Conservation (phyloP, 1,284 basidiomycete species). For the Pseudozyma sp. region DNA sequence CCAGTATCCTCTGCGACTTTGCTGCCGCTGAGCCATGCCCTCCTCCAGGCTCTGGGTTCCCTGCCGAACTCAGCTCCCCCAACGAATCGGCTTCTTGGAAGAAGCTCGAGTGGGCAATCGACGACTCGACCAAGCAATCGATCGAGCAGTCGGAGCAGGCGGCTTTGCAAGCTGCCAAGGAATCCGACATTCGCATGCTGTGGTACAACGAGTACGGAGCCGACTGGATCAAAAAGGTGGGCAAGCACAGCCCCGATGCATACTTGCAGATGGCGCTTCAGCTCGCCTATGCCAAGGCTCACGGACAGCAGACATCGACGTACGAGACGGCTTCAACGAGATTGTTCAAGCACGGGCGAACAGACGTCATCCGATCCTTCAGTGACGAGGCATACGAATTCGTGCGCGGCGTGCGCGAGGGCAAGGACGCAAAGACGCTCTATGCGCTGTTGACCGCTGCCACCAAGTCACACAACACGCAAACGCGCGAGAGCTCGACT, state of each 20-base stretch:
- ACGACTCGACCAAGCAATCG: slow-evolving; percentile 75
- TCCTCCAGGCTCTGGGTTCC: slow-evolving; percentile 41
- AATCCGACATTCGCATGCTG: slow-evolving; percentile 86
- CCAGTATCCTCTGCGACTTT: slow-evolving; percentile 89
- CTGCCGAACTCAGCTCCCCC: slow-evolving; percentile 50
- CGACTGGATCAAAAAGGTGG: slow-evolving; percentile 87
- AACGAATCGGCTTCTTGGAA: slow-evolving; percentile 73
- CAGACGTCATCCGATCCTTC: slow-evolving; percentile 88
- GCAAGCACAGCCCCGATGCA: slow-evolving; percentile 87
- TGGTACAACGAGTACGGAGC: slow-evolving; percentile 88
- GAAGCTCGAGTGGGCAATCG: slow-evolving; percentile 81
- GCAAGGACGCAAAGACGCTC: slow-evolving; percentile 72
- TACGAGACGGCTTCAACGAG: slow-evolving; percentile 95
- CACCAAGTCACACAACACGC: slow-evolving; percentile 78
- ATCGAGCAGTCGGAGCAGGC: slow-evolving; percentile 76
- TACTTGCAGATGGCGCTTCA: slow-evolving; percentile 94
- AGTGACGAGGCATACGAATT: slow-evolving; percentile 82
- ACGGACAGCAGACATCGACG: slow-evolving; percentile 83
- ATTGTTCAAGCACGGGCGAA: slow-evolving; percentile 89
- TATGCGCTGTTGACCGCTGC: slow-evolving; percentile 77
- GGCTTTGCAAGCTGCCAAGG: slow-evolving; percentile 76
- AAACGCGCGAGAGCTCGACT: slow-evolving; percentile 82
- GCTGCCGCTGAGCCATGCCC: slow-evolving; percentile 74
- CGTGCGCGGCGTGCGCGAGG: slow-evolving; percentile 80
- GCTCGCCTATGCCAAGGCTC: slow-evolving; percentile 87